phyloP scores from a whole-genome alignment of 1,284 basidiomycete genomes.

The Stygiomarasmius scandens region DNA sequence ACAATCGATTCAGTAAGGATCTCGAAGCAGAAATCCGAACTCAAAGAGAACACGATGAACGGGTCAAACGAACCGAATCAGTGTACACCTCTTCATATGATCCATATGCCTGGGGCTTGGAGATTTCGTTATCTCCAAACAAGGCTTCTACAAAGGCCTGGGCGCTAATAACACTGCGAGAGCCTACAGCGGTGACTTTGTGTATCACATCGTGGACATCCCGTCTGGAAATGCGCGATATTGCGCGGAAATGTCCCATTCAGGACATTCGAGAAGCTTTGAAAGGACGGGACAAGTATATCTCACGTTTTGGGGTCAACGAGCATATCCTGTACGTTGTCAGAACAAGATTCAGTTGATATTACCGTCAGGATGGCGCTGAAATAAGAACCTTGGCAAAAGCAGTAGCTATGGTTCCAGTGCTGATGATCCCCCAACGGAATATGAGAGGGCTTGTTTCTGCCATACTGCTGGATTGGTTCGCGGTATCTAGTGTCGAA shows the following conservation, averaged over 20 bases:
- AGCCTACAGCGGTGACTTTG: constrained; percentile 80
- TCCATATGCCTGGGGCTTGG: constrained; percentile 62
- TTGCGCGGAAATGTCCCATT: background rate
- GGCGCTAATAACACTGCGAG: constrained; percentile 72
- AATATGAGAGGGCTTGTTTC: constrained; percentile 23
- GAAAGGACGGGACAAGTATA: background rate
- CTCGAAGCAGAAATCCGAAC: background rate
- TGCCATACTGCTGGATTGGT: constrained; percentile 27
- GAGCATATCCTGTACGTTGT: constrained; percentile 41
- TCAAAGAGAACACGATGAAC: background rate
- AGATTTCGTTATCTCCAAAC: constrained; percentile 39
- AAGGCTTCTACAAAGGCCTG: constrained; percentile 67
- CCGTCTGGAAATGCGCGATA: constrained; percentile 46
- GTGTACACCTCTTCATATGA: constrained; percentile 78
- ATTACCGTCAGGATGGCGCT: too few species aligned
- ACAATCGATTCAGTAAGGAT: background rate
- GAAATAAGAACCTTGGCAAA: constrained; percentile 38
- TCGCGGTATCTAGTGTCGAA: background rate
- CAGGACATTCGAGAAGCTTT: background rate
- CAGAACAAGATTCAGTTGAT: background rate
- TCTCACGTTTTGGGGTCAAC: constrained; percentile 47
- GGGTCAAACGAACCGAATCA: constrained; percentile 57
- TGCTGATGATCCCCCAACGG: constrained; percentile 50
- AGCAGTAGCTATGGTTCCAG: constrained; percentile 39
- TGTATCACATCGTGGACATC: constrained; percentile 75